These are phyloP conservation scores for Stephania japonica DNA, from an alignment of 164 flowering plant genomes.

Conservation along the genomic window DNA sequence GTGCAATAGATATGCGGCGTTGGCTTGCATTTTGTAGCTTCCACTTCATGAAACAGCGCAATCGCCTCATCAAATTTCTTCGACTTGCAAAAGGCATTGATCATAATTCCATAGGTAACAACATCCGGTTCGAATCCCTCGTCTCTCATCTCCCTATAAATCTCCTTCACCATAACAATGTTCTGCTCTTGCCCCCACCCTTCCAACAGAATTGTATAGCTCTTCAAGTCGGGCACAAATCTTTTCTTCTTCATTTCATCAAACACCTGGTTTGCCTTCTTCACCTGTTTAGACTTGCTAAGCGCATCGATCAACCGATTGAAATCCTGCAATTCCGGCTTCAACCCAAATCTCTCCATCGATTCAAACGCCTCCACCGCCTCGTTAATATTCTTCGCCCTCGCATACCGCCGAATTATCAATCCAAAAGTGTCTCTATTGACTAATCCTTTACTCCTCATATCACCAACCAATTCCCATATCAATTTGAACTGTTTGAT, in stretches of 20 bases:
- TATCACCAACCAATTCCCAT: slow-evolving; percentile 50
- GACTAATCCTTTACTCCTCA: slow-evolving; percentile 49
- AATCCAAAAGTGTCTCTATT: slow-evolving; percentile 55
- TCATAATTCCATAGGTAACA: slow-evolving; percentile 26
- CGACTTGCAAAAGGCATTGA: slow-evolving; percentile 18
- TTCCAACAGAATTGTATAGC: slow-evolving; percentile 51
- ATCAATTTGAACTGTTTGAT: slow-evolving; percentile 69
- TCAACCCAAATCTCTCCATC: slow-evolving; percentile 70
- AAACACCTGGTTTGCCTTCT: slow-evolving; percentile 53
- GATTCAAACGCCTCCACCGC: slow-evolving; percentile 57
- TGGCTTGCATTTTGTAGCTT: slow-evolving; percentile 16
- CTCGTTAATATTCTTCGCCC: slow-evolving; percentile 60
- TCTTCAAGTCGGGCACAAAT: slow-evolving; percentile 22
- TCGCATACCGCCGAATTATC: slow-evolving; percentile 57
- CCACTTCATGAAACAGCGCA: slow-evolving; percentile 18
- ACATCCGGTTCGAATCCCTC: slow-evolving; percentile 28
- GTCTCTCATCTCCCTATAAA: slow-evolving; percentile 50
- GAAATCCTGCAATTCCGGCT: slow-evolving; percentile 46
- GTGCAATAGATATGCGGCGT: slow-evolving; percentile 39
- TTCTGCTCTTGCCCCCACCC: slow-evolving; percentile 68
- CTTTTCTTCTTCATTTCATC: slow-evolving; percentile 52
- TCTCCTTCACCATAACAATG: slow-evolving; percentile 43
- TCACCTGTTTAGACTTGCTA: slow-evolving; percentile 54
- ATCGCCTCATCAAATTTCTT: slow-evolving; percentile 20
- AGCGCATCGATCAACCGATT: slow-evolving; percentile 58